Percentiles rank a stretch among this genome's conserved stretches.
phyloP scores from a whole-genome alignment of 192 early-diverging fungal genomes.

The Coemansia sp. region DNA sequence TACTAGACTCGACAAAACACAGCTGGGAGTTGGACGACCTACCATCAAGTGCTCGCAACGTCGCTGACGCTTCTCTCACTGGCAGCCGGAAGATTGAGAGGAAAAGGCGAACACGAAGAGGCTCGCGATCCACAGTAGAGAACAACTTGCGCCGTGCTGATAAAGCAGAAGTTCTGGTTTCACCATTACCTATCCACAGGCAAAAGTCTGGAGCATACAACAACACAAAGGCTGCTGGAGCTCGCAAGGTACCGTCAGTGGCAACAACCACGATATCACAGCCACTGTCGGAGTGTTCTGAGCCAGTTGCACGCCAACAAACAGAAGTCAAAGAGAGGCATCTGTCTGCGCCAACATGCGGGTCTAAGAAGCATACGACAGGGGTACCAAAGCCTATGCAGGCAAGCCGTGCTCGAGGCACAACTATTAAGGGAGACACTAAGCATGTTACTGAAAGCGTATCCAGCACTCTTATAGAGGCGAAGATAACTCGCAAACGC shows the following conservation, averaged over 20 bases:
- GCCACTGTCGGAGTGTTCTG: not conserved
- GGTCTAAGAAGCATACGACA: not conserved
- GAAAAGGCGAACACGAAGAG: not conserved
- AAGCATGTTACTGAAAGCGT: not conserved
- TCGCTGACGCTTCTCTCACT: not conserved
- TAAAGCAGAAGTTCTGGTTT: not conserved
- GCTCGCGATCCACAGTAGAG: not conserved
- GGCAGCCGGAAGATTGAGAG: not conserved
- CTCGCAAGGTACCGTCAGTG: not conserved
- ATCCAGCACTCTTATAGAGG: not conserved
- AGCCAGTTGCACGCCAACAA: not conserved
- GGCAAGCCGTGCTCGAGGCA: not conserved
- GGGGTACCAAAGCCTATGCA: not conserved
- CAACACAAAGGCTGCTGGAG: not conserved
- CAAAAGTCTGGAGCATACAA: not conserved
- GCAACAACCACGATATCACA: not conserved
- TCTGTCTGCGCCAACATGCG: not conserved
- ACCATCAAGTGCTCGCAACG: not conserved
- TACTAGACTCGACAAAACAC: slow-evolving; percentile 33
- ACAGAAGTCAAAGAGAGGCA: not conserved
- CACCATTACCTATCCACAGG: not conserved
- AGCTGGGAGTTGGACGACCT: slow-evolving; percentile 32
- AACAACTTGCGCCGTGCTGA: not conserved
- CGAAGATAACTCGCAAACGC: not conserved
- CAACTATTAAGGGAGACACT: not conserved